Evolutionary conservation across 768 basidiomycete genomes (phyloP), one percentile per base, ranked within the genome.

Genomic region (Wakefieldia striispora): DNA sequence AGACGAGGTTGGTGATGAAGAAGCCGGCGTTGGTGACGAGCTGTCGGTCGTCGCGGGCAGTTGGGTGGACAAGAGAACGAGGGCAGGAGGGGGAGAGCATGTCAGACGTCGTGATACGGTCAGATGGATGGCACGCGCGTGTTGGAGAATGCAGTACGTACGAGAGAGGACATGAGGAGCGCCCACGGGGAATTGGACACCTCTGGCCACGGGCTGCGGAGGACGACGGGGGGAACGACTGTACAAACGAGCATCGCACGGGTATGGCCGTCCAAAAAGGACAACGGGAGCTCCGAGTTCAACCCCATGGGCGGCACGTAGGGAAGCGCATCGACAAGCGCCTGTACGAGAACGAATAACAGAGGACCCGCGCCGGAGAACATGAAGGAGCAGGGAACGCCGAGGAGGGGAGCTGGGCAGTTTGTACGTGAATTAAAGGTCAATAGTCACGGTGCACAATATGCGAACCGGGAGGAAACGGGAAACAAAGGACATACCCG

Each of bases 171-270:
- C 29, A 91, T 60, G 10, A 93, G 69, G 39, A 95, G 78, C 0
- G 87, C 80, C 81, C 88, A 86, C 2, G 92, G 88, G 1, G 88
- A 91, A 21, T 70, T 65, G 5, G 83, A 72, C 20, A 92, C 72
- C 2, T 64, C 57, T 2, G 77, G 63, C 3, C 75, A 75, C 0
- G 78, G 39, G 55, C 84, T 80, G 12, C 73, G 61, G 23, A 77
- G 75, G 7, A 92, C 82, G 43, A 80, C 63, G 11, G 88, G 83
- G 5, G 91, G 84, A 33, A 91, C 82, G 54, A 91, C 76, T 56
- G 81, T 79, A 63, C 90, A 92, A 2, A 94, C 72, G 23, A 95
- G 78, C 53, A 84, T 77, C 4, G 90, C 81, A 68, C 91, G 86
- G 36, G 84, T 82, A 54, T 92, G 78, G 10, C 83, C 91, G 63